Base-by-base conservation (phyloP, 73 alveolate genomes). In the Paramecium tetraurelia region DNA sequence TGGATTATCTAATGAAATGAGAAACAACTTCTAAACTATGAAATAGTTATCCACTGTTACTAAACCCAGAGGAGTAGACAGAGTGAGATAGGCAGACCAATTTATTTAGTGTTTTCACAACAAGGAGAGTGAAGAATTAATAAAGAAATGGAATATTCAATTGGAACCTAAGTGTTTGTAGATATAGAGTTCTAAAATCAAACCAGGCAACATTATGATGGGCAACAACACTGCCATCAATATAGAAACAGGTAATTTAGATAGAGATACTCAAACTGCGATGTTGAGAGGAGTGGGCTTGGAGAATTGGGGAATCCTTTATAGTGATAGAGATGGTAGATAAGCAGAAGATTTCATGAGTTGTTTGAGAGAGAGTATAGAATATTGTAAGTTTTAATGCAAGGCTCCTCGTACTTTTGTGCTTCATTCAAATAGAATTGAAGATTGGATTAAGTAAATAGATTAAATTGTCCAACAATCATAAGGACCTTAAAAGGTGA, bases 1-100 rank as follows among this genome's bases (percentile, higher is more conserved):
- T 3, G 99, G 99, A 22, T 93, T 97, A 43, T 93, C 99, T 4
- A 99, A 98, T 86, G 97, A 96, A 72, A 92, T 96, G 96, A 96
- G 99, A 76, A 92, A 95, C 53, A 97, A 98, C 85, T 96, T 97
- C 89, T 93, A 93, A 29, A 70, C 97, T 31, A 98, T 97, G 99
- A 98, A 95, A 87, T 96, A 93, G 6, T 85, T 98, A 94, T 95
- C 98, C 59, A 88, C 77, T 35, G 95, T 97, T 5, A 98, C 99
- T 16, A 95, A 96, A 70, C 92, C 96, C n/a, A 94, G 95, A 38
- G 97, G 98, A 2, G 94, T 89, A 33, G 95, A 89, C 69, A 95
- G 98, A 95, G 92, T 96, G 59, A 92, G 92, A 53, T 97, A 96
- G 72, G 98, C 98, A 72, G 94, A 94, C 46, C 72, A 96, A 53